Conservation (phyloP, 2,329 filamentous ascomycete species). For the Albophoma yamanashiensis region DNA sequence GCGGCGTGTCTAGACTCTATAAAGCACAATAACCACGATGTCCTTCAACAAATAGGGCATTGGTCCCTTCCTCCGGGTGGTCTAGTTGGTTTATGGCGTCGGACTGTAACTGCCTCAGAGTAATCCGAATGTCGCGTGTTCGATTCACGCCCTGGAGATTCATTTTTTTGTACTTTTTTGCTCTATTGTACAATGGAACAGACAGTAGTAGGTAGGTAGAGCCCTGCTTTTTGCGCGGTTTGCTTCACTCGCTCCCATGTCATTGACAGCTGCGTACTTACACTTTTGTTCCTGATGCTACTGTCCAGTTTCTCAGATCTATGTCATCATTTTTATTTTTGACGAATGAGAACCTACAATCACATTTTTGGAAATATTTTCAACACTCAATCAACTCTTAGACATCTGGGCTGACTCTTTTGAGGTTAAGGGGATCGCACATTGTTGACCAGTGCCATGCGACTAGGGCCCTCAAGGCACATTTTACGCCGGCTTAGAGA, state of each 20-base stretch:
- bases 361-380: no score
- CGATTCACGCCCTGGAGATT: conserved; percentile 17
- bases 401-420: no score
- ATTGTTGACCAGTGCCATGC: no score
- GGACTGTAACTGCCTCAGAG: conserved; percentile 14
- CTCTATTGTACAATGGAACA: neutral
- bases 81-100: conserved; percentile 19
- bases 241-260: neutral
- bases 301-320: neutral
- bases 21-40: neutral
- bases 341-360: no score
- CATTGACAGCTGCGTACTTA: neutral
- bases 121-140: conserved; percentile 17
- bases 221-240: neutral
- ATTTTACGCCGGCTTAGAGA: no score
- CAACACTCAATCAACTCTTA: no score
- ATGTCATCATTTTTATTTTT: no score
- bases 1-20: neutral
- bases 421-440: no score
- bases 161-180: conserved; percentile 6
- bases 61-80: conserved; percentile 10
- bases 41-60: neutral
- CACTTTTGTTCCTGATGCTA: neutral
- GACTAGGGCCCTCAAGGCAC: no score
- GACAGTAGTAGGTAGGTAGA: no score